These are phyloP conservation scores for Coniella lustricola DNA, from an alignment of 2,329 filamentous ascomycete species.

Conservation along the genomic window DNA sequence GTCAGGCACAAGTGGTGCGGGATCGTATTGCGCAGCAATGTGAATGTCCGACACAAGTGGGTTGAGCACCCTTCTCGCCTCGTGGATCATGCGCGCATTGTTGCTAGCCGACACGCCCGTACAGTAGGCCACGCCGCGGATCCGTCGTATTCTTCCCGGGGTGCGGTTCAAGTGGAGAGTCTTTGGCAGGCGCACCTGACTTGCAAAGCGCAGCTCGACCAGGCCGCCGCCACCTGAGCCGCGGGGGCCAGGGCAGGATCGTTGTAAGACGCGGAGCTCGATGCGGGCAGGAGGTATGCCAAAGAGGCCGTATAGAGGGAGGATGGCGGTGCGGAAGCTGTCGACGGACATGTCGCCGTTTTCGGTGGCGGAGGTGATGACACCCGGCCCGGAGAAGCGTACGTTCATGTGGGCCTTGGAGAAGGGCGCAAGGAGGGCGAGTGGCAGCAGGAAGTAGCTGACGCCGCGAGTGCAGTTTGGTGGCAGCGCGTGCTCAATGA, in stretches of 20 bases:
- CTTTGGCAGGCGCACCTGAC: conserved; percentile 88
- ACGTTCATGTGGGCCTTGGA: conserved; percentile 88
- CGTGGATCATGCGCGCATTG: conserved; percentile 91
- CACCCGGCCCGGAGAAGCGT: conserved; percentile 80
- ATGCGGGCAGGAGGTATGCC: conserved; percentile 75
- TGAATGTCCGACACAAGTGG: conserved; percentile 82
- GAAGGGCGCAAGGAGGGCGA: conserved; percentile 88
- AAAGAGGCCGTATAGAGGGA: conserved; percentile 85
- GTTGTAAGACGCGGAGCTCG: conserved; percentile 72
- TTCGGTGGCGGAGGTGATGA: conserved; percentile 82
- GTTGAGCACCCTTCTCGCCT: conserved; percentile 81
- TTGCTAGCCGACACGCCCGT: conserved; percentile 88
- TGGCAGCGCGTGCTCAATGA: conserved; percentile 75
- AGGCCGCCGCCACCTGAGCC: conserved; percentile 80
- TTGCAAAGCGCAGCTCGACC: conserved; percentile 89
- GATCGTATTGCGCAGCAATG: conserved; percentile 73
- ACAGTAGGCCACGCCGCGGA: conserved; percentile 89
- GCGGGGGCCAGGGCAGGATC: conserved; percentile 69
- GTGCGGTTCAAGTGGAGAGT: conserved; percentile 81
- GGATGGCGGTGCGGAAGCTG: conserved; percentile 83
- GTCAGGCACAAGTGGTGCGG: conserved; percentile 50
- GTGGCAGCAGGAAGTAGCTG: conserved; percentile 84
- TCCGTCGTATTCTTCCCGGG: conserved; percentile 76
- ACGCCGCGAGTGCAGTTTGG: conserved; percentile 71
- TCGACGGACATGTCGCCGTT: conserved; percentile 85